phyloP scores from a whole-genome alignment of 352 stramenopile species.

The Pythium brachiatum region DNA sequence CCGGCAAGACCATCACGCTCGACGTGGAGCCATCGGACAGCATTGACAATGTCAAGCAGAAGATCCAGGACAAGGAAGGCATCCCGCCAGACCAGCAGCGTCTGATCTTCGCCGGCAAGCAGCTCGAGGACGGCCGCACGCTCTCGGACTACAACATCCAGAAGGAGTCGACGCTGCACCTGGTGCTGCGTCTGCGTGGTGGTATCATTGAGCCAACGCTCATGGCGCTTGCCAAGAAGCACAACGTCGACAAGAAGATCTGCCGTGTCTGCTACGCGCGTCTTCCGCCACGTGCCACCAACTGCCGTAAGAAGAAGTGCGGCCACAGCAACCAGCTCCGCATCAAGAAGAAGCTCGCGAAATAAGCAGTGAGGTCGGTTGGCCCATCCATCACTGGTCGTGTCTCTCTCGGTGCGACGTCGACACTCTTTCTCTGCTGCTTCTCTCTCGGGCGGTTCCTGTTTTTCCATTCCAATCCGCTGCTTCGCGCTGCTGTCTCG shows the following conservation, averaged over 20 bases:
- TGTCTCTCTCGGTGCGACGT: conserved; percentile 11
- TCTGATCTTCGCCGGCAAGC: conserved; percentile 33
- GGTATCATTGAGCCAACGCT: conserved; percentile 96
- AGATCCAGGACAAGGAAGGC: conserved; percentile 93
- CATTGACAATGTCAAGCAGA: conserved; percentile 99
- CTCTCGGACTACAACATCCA: conserved; percentile 36
- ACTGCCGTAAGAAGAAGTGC: conserved; percentile 99
- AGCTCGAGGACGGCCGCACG: conserved; percentile 28
- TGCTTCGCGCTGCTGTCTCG: neutral
- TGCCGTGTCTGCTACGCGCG: conserved; percentile 99
- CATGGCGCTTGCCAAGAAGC: conserved; percentile 98
- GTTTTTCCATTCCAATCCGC: conserved; percentile 3
- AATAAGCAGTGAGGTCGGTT: conserved; percentile 50
- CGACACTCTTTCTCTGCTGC: conserved; percentile 23
- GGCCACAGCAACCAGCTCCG: conserved; percentile 99
- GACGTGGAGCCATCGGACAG: conserved; percentile 97
- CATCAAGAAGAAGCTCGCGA: conserved; percentile 99
- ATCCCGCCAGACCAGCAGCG: conserved; percentile 94
- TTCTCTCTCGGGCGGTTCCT: conserved; percentile 15
- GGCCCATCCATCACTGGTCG: conserved; percentile 4
- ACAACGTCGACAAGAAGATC: conserved; percentile 99
- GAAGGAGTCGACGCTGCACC: conserved; percentile 94
- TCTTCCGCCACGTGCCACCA: conserved; percentile 98
- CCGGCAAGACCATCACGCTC: conserved; percentile 96
- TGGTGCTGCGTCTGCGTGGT: conserved; percentile 94